Base-by-base conservation (phyloP, 2,329 filamentous ascomycete genomes). In the Neofusicoccum cordaticola region DNA sequence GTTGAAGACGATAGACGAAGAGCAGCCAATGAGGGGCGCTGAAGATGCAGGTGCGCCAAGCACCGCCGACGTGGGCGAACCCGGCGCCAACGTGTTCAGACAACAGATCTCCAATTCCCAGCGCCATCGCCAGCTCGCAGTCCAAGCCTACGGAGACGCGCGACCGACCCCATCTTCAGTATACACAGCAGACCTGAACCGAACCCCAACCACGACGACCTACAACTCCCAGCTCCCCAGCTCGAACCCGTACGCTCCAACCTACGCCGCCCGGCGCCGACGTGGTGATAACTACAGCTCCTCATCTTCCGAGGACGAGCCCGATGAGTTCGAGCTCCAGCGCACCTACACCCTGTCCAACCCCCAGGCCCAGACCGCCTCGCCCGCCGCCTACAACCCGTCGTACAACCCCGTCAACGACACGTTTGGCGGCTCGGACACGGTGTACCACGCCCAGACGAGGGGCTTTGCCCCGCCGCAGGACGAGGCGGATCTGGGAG, bases 281-380 rank as follows among this genome's bases (percentile, higher is more conserved):
- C 70, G 70, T 27, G 71, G 69, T 31, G 75, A 77, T 31, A 74
- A 68, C 5, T 78, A 78, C 51, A 72, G 73, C 39, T 76, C 75
- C 47, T 77, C 75, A 1, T 77, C 75, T 6, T 78, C 76, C 0
- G 76, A 78, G 62, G 76, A 78, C 22, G 76, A 77, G 2, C n/a
- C 35, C 41, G 72, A 74, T 13, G 70, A 71, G 45, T 76, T 74
- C 48, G 76, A 78, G 67, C 69, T 78, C 19, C 74, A 76, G 65
- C 71, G 69, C 57, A 70, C 68, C 15, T 71, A 73, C 53, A 67
- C 67, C 8, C 62, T 70, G n/a, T 66, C 68, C 31, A 66, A 66
- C 22, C 68, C 70, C 3, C 68, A 71, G 12, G 67, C 34, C 8
- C 39, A 48, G 8, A 19, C 61, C 31, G 50, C 50, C 39, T 17